Conservation (phyloP, 805 yeast genomes). For the Torulaspora indica region DNA sequence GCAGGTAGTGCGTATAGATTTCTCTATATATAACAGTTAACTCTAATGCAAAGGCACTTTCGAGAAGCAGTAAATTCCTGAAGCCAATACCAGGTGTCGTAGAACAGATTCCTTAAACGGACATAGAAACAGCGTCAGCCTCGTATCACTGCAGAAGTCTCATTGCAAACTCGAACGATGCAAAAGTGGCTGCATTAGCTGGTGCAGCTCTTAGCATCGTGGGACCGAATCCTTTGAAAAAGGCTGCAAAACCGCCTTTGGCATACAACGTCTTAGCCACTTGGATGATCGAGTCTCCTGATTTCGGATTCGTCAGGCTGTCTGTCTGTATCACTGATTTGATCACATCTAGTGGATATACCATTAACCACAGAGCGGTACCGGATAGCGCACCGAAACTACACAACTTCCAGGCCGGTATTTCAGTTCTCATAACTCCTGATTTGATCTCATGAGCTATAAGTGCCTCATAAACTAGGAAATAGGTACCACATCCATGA, state of each 20-base stretch:
- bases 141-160: conserved; percentile 51
- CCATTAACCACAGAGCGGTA: conserved; percentile 74
- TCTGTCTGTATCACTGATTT: conserved; percentile 87
- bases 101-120: too few species aligned
- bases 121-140: too few species aligned
- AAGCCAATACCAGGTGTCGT: too few species aligned
- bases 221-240: conserved; percentile 88
- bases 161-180: conserved; percentile 88
- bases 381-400: conserved; percentile 89
- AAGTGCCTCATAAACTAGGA: conserved; percentile 85
- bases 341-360: conserved; percentile 86
- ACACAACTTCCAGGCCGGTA: conserved; percentile 86
- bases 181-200: conserved; percentile 95
- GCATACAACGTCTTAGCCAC: conserved; percentile 53
- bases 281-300: conserved; percentile 51
- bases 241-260: conserved; percentile 66
- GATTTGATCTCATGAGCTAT: conserved; percentile 50
- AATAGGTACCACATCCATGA: conserved; percentile 84
- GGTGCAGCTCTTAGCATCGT: conserved; percentile 96
- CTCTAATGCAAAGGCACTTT: neutral
- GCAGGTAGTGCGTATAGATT: neutral
- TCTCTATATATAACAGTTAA: neutral
- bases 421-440: conserved; percentile 53
- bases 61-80: neutral
- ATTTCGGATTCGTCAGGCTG: conserved; percentile 53